Evolutionary conservation across 73 alveolate genomes (phyloP).

Genomic region (Paramecium tetraurelia): DNA sequence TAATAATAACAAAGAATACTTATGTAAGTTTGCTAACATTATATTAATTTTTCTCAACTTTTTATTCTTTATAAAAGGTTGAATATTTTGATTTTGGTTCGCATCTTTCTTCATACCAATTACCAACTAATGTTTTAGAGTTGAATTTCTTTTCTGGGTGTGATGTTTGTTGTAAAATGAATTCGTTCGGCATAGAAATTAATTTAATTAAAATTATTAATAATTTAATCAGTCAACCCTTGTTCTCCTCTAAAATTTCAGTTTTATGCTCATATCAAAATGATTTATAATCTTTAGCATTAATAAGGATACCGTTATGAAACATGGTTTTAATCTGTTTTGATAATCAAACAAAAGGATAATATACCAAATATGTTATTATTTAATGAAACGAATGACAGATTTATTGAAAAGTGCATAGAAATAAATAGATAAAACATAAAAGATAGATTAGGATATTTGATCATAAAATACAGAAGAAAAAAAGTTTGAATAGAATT

Average conservation of each 20-base stretch:
- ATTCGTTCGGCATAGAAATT: slow-evolving; percentile 48
- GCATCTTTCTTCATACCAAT: slow-evolving; percentile 62
- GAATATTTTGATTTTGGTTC: slow-evolving; percentile 52
- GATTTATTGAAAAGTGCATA: slow-evolving; percentile 84
- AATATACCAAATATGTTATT: slow-evolving; percentile 81
- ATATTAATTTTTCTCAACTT: slow-evolving; percentile 38
- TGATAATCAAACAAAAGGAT: slow-evolving; percentile 89
- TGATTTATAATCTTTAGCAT: not conserved
- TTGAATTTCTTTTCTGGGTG: slow-evolving; percentile 54
- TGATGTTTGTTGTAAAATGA: slow-evolving; percentile 54
- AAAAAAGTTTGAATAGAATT: slow-evolving; percentile 75
- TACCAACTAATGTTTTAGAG: slow-evolving; percentile 36
- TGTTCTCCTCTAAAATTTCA: too few species aligned
- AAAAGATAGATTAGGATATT: slow-evolving; percentile 81
- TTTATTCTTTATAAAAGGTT: slow-evolving; percentile 41
- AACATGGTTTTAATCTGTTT: slow-evolving; percentile 3
- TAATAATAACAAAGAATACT: not conserved
- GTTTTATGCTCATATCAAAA: too few species aligned
- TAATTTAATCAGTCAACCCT: not conserved
- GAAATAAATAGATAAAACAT: slow-evolving; percentile 87
- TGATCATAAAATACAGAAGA: slow-evolving; percentile 83
- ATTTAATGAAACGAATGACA: slow-evolving; percentile 78
- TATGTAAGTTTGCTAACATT: slow-evolving; percentile 39
- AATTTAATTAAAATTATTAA: not conserved
- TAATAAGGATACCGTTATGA: not conserved